A percentile compares a stretch with the other conserved stretches of the same genome.
Conservation (phyloP, 1,284 basidiomycete genomes). For the Tremellales sp. region DNA sequence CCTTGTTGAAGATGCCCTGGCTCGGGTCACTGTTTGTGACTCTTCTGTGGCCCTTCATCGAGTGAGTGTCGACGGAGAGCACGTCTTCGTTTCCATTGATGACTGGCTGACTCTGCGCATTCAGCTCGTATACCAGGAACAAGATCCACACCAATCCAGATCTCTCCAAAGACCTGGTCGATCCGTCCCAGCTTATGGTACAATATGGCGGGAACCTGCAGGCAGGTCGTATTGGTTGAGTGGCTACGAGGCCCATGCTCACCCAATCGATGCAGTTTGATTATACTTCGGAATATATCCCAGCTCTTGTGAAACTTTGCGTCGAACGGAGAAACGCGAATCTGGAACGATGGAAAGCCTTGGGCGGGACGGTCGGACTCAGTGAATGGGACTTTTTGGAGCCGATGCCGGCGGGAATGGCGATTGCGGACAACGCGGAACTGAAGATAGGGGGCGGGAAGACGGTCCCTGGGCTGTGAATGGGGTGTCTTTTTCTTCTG, state of each 20-base stretch:
- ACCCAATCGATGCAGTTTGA: conserved; percentile 50
- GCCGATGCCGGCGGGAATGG: not conserved
- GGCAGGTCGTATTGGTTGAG: not conserved
- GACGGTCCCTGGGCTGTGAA: not conserved
- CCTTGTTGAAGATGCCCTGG: conserved; percentile 6
- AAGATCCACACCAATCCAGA: conserved; percentile 6
- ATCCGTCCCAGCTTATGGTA: not conserved
- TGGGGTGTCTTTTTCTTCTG: not conserved
- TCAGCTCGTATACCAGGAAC: not conserved
- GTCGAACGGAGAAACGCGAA: conserved; percentile 55
- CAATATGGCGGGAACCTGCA: conserved; percentile 6
- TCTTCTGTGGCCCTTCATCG: conserved; percentile 8
- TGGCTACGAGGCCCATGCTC: too few species aligned
- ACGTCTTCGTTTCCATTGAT: not conserved
- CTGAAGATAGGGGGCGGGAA: not conserved
- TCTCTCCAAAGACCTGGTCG: conserved; percentile 2
- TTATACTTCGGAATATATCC: conserved; percentile 74
- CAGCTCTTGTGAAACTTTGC: conserved; percentile 58
- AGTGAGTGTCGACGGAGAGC: conserved; percentile 2
- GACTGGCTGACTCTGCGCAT: not conserved
- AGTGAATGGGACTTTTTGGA: conserved; percentile 61
- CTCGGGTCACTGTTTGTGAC: conserved; percentile 9
- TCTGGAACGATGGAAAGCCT: conserved; percentile 59
- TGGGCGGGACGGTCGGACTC: conserved; percentile 63
- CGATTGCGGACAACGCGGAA: not conserved